Percentiles rank a stretch among this genome's conserved stretches.
Evolutionary conservation across 202 grass and related monocot species (phyloP).

Genomic region (Bolboschoenoplectus hybrid): DNA sequence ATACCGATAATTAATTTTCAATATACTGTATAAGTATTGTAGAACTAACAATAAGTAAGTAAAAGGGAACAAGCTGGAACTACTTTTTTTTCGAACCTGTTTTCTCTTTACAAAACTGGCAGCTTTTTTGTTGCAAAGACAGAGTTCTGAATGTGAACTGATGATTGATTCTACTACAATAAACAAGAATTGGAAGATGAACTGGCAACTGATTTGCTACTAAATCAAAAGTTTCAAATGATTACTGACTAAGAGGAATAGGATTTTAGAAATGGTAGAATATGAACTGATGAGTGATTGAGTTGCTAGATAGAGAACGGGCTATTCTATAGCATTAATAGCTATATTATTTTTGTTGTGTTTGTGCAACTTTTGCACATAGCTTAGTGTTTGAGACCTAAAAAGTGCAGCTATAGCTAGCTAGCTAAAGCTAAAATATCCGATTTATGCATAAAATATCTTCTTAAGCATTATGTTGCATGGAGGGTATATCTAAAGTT

Average conservation of each 20-base stretch:
- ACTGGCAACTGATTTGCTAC: not conserved
- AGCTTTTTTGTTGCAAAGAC: too few relatives aligned
- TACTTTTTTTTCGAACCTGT: too few relatives aligned
- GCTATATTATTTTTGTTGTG: not conserved
- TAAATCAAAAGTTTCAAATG: not conserved
- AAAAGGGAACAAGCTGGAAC: too few relatives aligned
- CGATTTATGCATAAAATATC: constrained; percentile 1
- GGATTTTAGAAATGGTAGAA: not conserved
- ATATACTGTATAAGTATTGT: too few relatives aligned
- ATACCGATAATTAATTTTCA: too few relatives aligned
- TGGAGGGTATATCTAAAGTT: not conserved
- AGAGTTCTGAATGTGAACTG: too few relatives aligned
- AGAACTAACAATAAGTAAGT: too few relatives aligned
- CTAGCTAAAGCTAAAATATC: not conserved
- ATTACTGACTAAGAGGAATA: not conserved
- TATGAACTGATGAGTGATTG: too few relatives aligned
- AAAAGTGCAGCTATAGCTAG: not conserved
- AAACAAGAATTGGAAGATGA: not conserved
- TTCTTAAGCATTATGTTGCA: not conserved
- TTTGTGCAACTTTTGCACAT: not conserved
- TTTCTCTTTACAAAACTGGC: too few relatives aligned
- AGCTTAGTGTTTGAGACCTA: not conserved
- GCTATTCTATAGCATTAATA: not conserved
- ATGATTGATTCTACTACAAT: too few relatives aligned
- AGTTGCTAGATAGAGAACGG: not conserved